These are phyloP conservation scores for Fermentozyma sake DNA, from an alignment of 1,139 yeast genomes.

Conservation along the genomic window DNA sequence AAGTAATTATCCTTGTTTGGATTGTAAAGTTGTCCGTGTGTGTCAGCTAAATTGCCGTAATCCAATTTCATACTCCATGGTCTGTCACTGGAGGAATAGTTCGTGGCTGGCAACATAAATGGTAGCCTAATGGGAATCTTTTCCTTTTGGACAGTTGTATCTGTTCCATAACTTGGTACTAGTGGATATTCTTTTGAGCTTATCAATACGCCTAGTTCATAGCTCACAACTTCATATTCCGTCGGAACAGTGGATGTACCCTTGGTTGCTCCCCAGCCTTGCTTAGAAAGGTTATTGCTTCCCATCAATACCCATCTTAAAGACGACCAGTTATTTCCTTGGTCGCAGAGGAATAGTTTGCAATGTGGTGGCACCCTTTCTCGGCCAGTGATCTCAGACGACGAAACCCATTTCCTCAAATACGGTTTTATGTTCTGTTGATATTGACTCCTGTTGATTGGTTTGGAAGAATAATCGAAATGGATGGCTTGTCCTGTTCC, in stretches of 20 bases:
- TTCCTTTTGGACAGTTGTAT: constrained; percentile 15
- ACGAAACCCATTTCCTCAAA: constrained; percentile 27
- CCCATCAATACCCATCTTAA: constrained; percentile 63
- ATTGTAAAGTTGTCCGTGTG: constrained; percentile 17
- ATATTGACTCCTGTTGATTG: constrained; percentile 22
- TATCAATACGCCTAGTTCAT: constrained; percentile 52
- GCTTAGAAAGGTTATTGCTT: constrained; percentile 60
- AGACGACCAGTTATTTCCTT: constrained; percentile 46
- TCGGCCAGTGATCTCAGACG: constrained; percentile 22
- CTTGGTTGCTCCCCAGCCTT: constrained; percentile 63
- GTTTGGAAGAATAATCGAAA: constrained; percentile 32
- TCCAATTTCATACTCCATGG: constrained; percentile 44
- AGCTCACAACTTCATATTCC: constrained; percentile 32
- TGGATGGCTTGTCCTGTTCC: constrained; percentile 55
- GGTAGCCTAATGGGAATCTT: constrained; percentile 46
- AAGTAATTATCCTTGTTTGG: too few species aligned
- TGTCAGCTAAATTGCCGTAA: constrained; percentile 19
- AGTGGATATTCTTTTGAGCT: constrained; percentile 18
- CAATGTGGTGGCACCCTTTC: constrained; percentile 37
- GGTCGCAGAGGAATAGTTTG: constrained; percentile 37
- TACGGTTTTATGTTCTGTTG: constrained; percentile 33
- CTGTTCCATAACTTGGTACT: constrained; percentile 38
- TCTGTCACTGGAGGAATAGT: constrained; percentile 34
- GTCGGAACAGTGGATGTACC: constrained; percentile 12
- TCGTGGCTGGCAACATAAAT: constrained; percentile 45